Conservation (phyloP, 1,284 basidiomycete species). For the Lentinus polychrous region DNA sequence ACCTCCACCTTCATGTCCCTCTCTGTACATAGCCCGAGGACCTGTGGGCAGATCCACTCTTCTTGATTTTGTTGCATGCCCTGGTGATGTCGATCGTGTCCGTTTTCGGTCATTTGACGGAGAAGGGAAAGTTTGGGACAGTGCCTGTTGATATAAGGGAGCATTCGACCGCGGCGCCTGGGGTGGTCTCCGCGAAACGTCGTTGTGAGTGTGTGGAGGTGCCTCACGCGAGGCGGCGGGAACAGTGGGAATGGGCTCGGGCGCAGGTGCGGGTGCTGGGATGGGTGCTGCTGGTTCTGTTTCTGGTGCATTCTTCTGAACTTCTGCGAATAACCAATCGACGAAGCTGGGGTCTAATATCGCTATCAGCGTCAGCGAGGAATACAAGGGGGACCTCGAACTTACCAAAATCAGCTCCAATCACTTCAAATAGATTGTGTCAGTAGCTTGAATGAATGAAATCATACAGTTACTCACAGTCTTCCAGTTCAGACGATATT, state of each 20-base stretch:
- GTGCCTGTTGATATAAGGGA: conserved; percentile 58
- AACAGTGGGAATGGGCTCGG: conserved; percentile 30
- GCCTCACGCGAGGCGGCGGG: conserved; percentile 24
- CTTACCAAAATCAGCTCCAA: conserved; percentile 72
- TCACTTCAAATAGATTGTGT: conserved; percentile 40
- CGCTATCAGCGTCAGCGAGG: conserved; percentile 7
- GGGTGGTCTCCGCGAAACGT: conserved; percentile 36
- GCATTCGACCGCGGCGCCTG: conserved; percentile 25
- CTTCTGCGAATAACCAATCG: conserved; percentile 77
- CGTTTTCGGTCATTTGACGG: conserved; percentile 53
- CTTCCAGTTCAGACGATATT: conserved; percentile 76
- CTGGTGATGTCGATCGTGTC: conserved; percentile 71
- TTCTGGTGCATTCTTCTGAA: conserved; percentile 58
- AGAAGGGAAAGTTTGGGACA: conserved; percentile 56
- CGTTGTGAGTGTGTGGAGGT: conserved; percentile 26
- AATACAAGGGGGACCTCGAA: conserved; percentile 13
- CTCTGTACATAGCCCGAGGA: conserved; percentile 65
- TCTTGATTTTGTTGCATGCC: conserved; percentile 55
- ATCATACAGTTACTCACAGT: conserved; percentile 45
- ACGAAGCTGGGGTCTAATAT: conserved; percentile 66
- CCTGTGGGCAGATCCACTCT: conserved; percentile 72
- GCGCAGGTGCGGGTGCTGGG: conserved; percentile 13
- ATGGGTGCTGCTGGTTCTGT: conserved; percentile 26
- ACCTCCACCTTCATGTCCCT: conserved; percentile 19
- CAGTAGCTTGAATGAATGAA: conserved; percentile 4